Evolutionary conservation across 495 filamentous ascomycete species (phyloP).

Genomic region (Podospora comata): DNA sequence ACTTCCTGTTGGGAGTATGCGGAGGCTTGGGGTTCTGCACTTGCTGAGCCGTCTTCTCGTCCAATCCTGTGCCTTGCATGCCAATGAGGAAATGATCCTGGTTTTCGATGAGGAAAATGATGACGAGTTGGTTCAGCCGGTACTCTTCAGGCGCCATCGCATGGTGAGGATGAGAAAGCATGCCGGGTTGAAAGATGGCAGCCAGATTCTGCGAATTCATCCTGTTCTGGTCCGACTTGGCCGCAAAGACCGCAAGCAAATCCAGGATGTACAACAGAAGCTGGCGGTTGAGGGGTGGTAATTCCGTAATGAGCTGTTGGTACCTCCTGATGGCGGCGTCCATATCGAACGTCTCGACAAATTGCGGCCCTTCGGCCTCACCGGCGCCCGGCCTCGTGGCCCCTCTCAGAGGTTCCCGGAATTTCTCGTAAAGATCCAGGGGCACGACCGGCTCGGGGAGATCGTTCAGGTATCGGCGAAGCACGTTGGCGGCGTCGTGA

Average conservation of each 20-base stretch:
- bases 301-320: constrained; percentile 84
- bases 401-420: constrained; percentile 76
- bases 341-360: constrained; percentile 68
- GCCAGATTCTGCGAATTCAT: constrained; percentile 94
- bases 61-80: constrained; percentile 87
- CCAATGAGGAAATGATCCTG: constrained; percentile 89
- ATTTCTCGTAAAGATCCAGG: constrained; percentile 86
- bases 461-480: constrained; percentile 91
- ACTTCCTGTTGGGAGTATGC: constrained; percentile 47
- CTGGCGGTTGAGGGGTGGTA: constrained; percentile 92
- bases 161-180: constrained; percentile 89
- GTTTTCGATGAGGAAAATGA: constrained; percentile 97
- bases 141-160: constrained; percentile 95
- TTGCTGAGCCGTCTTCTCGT: constrained; percentile 82
- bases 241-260: constrained; percentile 95
- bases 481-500: constrained; percentile 96
- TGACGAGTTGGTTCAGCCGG: constrained; percentile 89
- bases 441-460: constrained; percentile 95
- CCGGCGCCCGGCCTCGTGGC: constrained; percentile 72
- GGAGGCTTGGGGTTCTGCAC: constrained; percentile 69
- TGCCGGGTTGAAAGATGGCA: constrained; percentile 97
- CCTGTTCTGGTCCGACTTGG: constrained; percentile 92
- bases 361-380: constrained; percentile 52
- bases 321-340: constrained; percentile 75
- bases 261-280: constrained; percentile 95